Evolutionary conservation across 164 flowering plant genomes (phyloP), one percentile per base, ranked within the genome.

Genomic region (Sedum album): DNA sequence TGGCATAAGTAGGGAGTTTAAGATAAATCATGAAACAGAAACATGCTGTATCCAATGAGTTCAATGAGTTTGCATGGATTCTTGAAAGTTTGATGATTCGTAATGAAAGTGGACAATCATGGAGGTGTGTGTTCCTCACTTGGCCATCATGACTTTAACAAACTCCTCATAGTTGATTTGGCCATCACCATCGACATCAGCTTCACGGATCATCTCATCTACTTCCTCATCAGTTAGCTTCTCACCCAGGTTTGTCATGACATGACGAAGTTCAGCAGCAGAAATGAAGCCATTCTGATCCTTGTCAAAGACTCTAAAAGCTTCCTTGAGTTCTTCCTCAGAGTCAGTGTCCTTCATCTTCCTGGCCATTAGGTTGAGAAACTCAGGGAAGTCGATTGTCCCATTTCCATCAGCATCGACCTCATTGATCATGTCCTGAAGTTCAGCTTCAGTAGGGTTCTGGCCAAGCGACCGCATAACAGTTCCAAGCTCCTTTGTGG

Each of bases 331-430:
- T 23, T 51, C 57, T 51, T 51, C 57, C 57, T 51, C 57, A 0
- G 57, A 51, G 28, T 51, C 57, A 0, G 57, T 51, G 57, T 51
- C 57, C 26, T 51, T 51, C 57, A 51, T 51, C 26, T 51, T 51
- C 57, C 57, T 51, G 26, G 57, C 57, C 57, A 51, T 51, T 51
- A 51, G 28, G 57, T 51, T 51, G 57, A 51, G 57, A 51, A 51
- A 51, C 57, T 51, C 57, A 51, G 57, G 57, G 57, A 51, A 51
- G 57, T 51, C 57, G 11, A 51, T 51, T 21, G 57, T 51, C 28
- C 57, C 57, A 9, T 51, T 51, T 51, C 57, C 57, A 51, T 51
- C 57, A 51, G 57, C 57, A 21, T 51, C 57, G 8, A 51, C 57
- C 26, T 51, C 57, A 23, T 51, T 51, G 57, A 51, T 51, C 57